Base-by-base conservation (phyloP, 768 basidiomycete genomes). In the Psilocybe tampanensis region DNA sequence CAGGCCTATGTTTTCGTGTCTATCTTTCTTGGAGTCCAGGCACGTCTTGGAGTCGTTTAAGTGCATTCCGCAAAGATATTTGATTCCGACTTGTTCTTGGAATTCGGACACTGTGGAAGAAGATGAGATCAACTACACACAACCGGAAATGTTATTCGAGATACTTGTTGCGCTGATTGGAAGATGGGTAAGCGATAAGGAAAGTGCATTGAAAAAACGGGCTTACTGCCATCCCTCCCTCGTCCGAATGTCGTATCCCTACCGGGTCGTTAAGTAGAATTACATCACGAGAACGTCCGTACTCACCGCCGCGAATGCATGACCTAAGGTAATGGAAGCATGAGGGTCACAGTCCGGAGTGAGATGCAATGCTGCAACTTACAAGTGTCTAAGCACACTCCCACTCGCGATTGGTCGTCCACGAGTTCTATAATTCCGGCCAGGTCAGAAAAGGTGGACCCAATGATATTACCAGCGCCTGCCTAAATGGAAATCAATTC, bases 331-430 rank as follows among this genome's bases (percentile, higher is more conserved):
- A 17, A 34, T 54, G 29, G 45, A 43, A 34, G 8, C 2, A 54
- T 22, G 26, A 36, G 2, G 26, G 51, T 22, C 32, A 2, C 36
- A 15, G 17, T 18, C 2, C 50, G 9, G 22, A 26, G 36, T 8
- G 43, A 48, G n/a, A 51, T 41, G 13, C 7, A 29, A 48, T 32
- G 26, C 18, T 2, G 39, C 33, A 4, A 70, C 76, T 48, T 62
- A 87, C 93, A 95, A 0, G 94, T 94, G 70, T 95, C 92, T 41
- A 95, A 73, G 69, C 93, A 95, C 4, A 94, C 87, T 0, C 91
- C 89, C 2, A 95, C 84, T 44, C 93, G 71, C 0, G 73, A 72
- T 70, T 94, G 94, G 65, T 94, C 85, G 3, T 86, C 76, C 1
- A 95, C 88, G 19, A 75, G 74, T 0, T 75, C 66, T 43, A 95